Evolutionary conservation across 2,329 filamentous ascomycete genomes (phyloP).

Genomic region (Trichoderma polysporum): DNA sequence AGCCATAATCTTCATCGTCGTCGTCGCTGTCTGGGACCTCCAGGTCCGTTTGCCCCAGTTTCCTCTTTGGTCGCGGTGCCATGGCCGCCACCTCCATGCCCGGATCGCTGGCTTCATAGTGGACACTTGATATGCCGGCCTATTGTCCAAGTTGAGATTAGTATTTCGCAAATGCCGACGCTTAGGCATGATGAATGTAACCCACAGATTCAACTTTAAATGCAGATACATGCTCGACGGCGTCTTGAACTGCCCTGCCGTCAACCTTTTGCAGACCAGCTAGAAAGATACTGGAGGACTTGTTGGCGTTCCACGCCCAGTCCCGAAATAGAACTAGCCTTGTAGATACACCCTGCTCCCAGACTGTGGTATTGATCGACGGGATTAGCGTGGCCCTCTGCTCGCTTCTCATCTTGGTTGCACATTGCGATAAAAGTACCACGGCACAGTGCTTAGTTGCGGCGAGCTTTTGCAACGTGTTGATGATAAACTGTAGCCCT

Average conservation of each 20-base stretch:
- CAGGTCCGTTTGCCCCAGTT: conserved; percentile 59
- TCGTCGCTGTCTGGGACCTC: conserved; percentile 63
- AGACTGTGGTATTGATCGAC: conserved; percentile 70
- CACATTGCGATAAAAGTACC: conserved; percentile 74
- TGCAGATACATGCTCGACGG: conserved; percentile 46
- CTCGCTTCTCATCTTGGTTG: conserved; percentile 72
- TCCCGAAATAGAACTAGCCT: conserved; percentile 78
- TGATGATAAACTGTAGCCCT: conserved; percentile 63
- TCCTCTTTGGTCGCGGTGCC: conserved; percentile 55
- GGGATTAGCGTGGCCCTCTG: conserved; percentile 69
- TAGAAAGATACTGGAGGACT: conserved; percentile 53
- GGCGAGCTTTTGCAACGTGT: conserved; percentile 72
- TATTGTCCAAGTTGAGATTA: conserved; percentile 30
- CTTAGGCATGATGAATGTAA: conserved; percentile 20
- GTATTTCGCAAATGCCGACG: conserved; percentile 27
- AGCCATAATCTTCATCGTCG: conserved; percentile 71
- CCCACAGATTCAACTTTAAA: conserved; percentile 51
- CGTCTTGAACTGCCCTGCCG: conserved; percentile 46
- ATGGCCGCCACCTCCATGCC: conserved; percentile 34
- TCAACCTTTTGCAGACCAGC: conserved; percentile 65
- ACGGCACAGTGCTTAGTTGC: conserved; percentile 71
- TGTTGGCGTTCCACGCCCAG: conserved; percentile 56
- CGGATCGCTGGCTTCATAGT: conserved; percentile 42
- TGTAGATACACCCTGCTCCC: conserved; percentile 76
- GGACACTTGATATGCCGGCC: conserved; percentile 45